Evolutionary conservation across 306 rosid species (phyloP).

Genomic region (Vicia villosa): DNA sequence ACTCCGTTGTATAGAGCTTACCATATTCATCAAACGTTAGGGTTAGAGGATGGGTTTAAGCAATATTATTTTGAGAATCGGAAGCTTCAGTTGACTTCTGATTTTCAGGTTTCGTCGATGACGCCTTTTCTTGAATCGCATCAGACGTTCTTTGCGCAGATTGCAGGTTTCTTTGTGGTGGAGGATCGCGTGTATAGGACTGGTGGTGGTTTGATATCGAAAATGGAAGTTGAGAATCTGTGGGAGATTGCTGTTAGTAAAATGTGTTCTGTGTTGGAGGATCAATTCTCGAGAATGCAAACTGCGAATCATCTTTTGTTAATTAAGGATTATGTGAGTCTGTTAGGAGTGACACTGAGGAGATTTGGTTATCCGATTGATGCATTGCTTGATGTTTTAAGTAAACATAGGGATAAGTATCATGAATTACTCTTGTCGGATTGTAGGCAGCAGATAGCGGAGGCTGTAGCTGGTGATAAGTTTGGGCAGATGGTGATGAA

Average conservation of each 20-base stretch:
- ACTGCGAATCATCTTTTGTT: conserved; percentile 93
- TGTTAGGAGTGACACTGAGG: conserved; percentile 85
- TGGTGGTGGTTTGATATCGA: conserved; percentile 87
- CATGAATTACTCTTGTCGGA: conserved; percentile 91
- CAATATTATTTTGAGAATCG: conserved; percentile 89
- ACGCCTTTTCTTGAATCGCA: conserved; percentile 98
- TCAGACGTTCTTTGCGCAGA: conserved; percentile 95
- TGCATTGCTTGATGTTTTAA: conserved; percentile 90
- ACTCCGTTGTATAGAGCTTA: conserved; percentile 83
- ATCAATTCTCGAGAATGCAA: conserved; percentile 98
- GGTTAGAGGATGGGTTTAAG: conserved; percentile 90
- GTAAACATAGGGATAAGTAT: conserved; percentile 97
- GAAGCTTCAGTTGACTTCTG: conserved; percentile 93
- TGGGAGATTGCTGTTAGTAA: conserved; percentile 98
- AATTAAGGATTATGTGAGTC: conserved; percentile 95
- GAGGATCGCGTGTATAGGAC: conserved; percentile 93
- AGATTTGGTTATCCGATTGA: conserved; percentile 94
- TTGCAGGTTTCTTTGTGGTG: conserved; percentile 93
- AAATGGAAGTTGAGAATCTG: conserved; percentile 91
- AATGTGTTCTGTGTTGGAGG: conserved; percentile 98
- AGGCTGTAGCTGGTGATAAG: conserved; percentile 84
- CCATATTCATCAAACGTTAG: conserved; percentile 90
- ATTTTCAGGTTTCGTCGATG: conserved; percentile 99
- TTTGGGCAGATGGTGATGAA: conserved; percentile 98
- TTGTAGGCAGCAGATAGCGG: conserved; percentile 88